Base-by-base conservation (phyloP, 805 yeast species). In the Wickerhamiella azyma region DNA sequence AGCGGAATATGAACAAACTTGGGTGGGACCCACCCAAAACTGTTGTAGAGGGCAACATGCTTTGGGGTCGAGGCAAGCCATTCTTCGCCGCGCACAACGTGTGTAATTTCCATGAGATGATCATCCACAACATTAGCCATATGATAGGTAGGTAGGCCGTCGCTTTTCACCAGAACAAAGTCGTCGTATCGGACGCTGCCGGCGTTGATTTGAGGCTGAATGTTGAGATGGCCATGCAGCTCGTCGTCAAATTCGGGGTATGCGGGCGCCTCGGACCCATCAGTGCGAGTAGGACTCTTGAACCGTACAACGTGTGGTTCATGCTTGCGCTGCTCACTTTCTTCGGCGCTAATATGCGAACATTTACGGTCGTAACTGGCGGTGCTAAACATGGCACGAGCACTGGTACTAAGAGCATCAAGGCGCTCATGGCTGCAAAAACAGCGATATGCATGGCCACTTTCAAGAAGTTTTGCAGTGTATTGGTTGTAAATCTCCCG, bases 1-100 rank as follows among this genome's bases (percentile, higher is more conserved):
- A 92, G 65, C 0, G 99, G 98, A 41, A 92, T 81, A 59, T 92
- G 99, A n/a, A 82, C 70, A 59, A 76, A 92, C 16, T 69, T 57
- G 0, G 99, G 98, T 1, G 81, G 76, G 0, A 57, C 52, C 96
- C 96, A 89, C 0, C 83, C 85, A 59, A 89, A 80, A 0, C 96
- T 94, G 14, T 71, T 55, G 59, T 92, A 94, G 43, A 92, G 61
- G 0, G 95, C 89, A 39, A 86, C 70, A 57, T 92, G 98, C 55
- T 88, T 89, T 2, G 96, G 95, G 0, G 98, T 92, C 0, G 97
- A 85, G 1, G 94, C 82, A 9, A 92, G 66, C 98, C 99, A 92
- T 61, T 92, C 98, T 58, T 92, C 98, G 29, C 99, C 99, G 53
- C 99, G 70, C 5, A 92, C 77, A 8, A 92, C 98, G 62, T 92